Evolutionary conservation across 768 basidiomycete species (phyloP).

Genomic region (Boletus subcaerulescens): DNA sequence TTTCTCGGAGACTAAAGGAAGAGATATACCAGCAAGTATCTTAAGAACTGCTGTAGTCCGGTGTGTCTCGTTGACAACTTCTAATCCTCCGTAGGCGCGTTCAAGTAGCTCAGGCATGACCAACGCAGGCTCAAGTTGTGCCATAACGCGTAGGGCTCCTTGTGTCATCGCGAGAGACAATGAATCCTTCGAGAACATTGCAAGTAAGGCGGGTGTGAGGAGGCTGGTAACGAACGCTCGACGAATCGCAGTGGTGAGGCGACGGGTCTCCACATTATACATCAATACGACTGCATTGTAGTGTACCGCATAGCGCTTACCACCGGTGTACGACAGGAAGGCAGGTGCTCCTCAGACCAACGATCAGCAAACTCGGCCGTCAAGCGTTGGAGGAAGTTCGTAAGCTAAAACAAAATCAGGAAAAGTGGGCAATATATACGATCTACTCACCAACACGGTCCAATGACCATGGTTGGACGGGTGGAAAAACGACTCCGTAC

Average conservation of each 20-base stretch:
- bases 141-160: constrained; percentile 71
- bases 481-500: constrained; percentile 93
- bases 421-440: neutral
- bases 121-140: constrained; percentile 75
- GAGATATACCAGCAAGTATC: constrained; percentile 72
- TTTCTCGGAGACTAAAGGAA: constrained; percentile 72
- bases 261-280: constrained; percentile 48
- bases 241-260: constrained; percentile 78
- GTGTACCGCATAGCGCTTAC: constrained; percentile 32
- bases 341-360: constrained; percentile 72
- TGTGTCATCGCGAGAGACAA: constrained; percentile 81
- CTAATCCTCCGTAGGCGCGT: constrained; percentile 87
- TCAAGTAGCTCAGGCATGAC: constrained; percentile 92
- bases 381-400: constrained; percentile 78
- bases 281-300: neutral
- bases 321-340: constrained; percentile 74
- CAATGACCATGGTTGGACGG: constrained; percentile 89
- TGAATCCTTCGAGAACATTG: constrained; percentile 88
- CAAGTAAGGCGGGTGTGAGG: constrained; percentile 81
- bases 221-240: constrained; percentile 78
- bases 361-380: constrained; percentile 77
- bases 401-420: constrained; percentile 46
- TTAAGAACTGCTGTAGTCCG: constrained; percentile 89
- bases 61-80: constrained; percentile 93
- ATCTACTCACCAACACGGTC: constrained; percentile 43